Percentiles rank a stretch among this genome's conserved stretches.
These are phyloP conservation scores for Incumbomyces delicatus DNA, from an alignment of 2,329 filamentous ascomycete genomes.

Conservation along the genomic window DNA sequence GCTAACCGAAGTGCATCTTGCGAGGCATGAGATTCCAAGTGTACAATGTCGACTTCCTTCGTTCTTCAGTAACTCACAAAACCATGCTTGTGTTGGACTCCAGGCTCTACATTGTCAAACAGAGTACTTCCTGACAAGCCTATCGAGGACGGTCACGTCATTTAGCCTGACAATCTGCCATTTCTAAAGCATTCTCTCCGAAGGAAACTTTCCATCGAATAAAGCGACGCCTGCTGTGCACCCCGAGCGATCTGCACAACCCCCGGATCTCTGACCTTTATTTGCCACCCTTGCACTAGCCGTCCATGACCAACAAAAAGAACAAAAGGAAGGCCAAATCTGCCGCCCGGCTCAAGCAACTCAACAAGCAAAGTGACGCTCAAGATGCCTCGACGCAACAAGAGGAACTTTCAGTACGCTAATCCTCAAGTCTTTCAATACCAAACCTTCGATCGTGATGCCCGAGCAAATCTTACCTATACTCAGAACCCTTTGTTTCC, in stretches of 20 bases:
- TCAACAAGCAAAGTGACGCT: conserved; percentile 24
- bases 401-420: conserved; percentile 31
- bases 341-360: conserved; percentile 25
- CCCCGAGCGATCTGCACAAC: conserved; percentile 17
- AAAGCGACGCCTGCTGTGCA: conserved; percentile 7
- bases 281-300: conserved; percentile 21
- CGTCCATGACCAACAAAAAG: conserved; percentile 28
- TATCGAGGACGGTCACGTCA: conserved; percentile 7
- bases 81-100: conserved; percentile 1
- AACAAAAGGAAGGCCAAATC: conserved; percentile 26
- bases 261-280: conserved; percentile 12
- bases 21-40: conserved; percentile 6
- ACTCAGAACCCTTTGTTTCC: conserved; percentile 26
- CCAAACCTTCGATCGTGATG: conserved; percentile 32
- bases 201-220: neutral
- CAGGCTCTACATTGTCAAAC: neutral
- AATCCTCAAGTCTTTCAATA: conserved; percentile 33
- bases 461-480: conserved; percentile 26
- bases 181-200: conserved; percentile 2
- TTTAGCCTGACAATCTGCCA: conserved; percentile 4
- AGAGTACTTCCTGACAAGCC: conserved; percentile 8
- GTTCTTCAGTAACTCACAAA: conserved; percentile 3
- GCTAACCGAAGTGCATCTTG: neutral
- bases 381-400: conserved; percentile 26
- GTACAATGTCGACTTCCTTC: neutral